phyloP scores from a whole-genome alignment of 352 stramenopile genomes.

The Phytophthora boehmeriae region DNA sequence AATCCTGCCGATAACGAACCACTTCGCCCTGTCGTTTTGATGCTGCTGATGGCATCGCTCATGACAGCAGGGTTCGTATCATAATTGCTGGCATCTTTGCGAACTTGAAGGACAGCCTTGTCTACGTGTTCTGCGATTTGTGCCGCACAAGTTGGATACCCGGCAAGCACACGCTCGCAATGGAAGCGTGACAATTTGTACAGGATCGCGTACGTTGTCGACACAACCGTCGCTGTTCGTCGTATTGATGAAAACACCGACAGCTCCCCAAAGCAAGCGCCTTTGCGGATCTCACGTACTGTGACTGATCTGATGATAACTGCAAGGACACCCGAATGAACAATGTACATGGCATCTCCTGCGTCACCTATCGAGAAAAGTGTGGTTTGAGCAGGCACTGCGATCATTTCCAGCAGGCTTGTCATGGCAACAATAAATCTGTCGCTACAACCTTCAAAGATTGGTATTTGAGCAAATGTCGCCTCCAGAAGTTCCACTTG shows the following conservation, averaged over 20 bases:
- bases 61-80: slow-evolving; percentile 16
- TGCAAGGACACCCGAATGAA: slow-evolving; percentile 71
- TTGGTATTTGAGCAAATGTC: slow-evolving; percentile 52
- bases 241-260: slow-evolving; percentile 67
- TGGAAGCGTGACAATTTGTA: slow-evolving; percentile 77
- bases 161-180: slow-evolving; percentile 53
- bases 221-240: slow-evolving; percentile 59
- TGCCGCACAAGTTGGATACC: slow-evolving; percentile 49
- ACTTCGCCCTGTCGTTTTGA: slow-evolving; percentile 6
- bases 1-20: slow-evolving; percentile 24
- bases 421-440: slow-evolving; percentile 67
- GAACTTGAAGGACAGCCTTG: slow-evolving; percentile 9
- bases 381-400: slow-evolving; percentile 57
- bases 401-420: slow-evolving; percentile 66
- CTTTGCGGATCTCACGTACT: slow-evolving; percentile 76
- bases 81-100: slow-evolving; percentile 24
- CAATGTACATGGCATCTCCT: slow-evolving; percentile 80
- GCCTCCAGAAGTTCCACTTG: slow-evolving; percentile 69
- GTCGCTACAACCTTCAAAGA: slow-evolving; percentile 64
- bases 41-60: not conserved
- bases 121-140: slow-evolving; percentile 37
- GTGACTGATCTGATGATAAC: slow-evolving; percentile 61
- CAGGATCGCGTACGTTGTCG: slow-evolving; percentile 69
- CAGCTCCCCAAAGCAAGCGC: slow-evolving; percentile 72
- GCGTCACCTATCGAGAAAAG: slow-evolving; percentile 62